Conservation (phyloP, 192 early-diverging fungal genomes). For the Coemansia brasiliensis region DNA sequence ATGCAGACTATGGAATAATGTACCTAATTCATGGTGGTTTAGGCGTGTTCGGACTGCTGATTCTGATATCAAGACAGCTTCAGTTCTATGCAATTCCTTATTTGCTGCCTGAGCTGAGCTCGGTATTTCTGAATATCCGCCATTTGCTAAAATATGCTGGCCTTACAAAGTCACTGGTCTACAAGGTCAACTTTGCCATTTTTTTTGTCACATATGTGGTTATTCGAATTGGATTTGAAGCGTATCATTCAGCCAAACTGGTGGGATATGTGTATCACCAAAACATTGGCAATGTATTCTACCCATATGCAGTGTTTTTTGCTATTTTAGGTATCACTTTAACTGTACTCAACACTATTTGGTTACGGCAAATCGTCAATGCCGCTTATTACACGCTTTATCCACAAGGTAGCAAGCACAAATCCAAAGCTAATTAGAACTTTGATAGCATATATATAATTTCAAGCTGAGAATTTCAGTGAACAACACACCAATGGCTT, state of each 20-base stretch:
- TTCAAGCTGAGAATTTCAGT: no score
- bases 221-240: constrained; percentile 39
- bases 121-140: constrained; percentile 40
- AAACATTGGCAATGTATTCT: constrained; percentile 18
- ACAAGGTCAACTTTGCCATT: constrained; percentile 39
- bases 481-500: no score
- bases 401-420: neutral
- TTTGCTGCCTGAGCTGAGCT: constrained; percentile 48
- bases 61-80: constrained; percentile 40
- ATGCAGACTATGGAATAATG: constrained; percentile 24
- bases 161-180: constrained; percentile 9
- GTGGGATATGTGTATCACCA: constrained; percentile 7
- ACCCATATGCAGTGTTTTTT: constrained; percentile 44
- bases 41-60: constrained; percentile 34
- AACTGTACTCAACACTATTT: constrained; percentile 38
- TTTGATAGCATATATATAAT: no score
- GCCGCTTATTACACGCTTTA: constrained; percentile 38
- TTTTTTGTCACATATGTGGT: constrained; percentile 27
- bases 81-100: constrained; percentile 48
- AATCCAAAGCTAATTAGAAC: neutral
- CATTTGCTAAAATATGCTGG: constrained; percentile 36
- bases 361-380: constrained; percentile 40
- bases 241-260: constrained; percentile 27
- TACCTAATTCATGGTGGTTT: constrained; percentile 39
- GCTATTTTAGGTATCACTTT: constrained; percentile 33